Evolutionary conservation across 1,284 basidiomycete species (phyloP), one percentile per base, ranked within the genome.

Genomic region (Taiwanofungus camphoratus): DNA sequence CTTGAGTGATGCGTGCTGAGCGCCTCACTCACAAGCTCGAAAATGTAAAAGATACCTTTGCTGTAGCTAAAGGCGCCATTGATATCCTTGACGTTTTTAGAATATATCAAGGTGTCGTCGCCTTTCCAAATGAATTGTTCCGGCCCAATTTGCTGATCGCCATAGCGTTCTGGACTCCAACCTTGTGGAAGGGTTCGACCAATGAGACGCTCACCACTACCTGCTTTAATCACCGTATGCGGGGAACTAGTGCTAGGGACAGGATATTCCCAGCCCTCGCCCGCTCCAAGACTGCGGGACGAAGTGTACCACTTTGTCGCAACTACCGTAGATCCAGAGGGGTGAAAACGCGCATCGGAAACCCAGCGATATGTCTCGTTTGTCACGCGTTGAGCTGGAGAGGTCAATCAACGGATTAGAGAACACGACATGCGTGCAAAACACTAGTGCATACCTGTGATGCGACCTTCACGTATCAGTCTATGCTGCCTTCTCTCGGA

Each of bases 291-390:
- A 36, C 77, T 79, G 9, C 82, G 74, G 4, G 45, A 53, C 7
- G 74, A 76, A 16, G 76, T 82, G 51, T 82, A 84, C 82, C 84
- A 84, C 56, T 86, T 87, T 7, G 82, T 83, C 6, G 82, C 79
- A 41, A 85, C 62, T n/a, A 86, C 57, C 48, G 68, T 77, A 12
- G 58, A 52, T 1, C 79, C 79, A 11, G 73, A 77, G 4, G 82
- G 78, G 53, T 87, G 79, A 66, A 82, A 85, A 32, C 79, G 76
- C 6, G 80, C 68, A 48, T 84, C 82, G 20, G 76, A 73, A 4
- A 85, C 69, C 71, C 71, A 83, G 54, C 81, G 71, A 51, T 76
- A 85, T 0, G 83, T 85, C 57, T 86, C 82, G 50, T 86, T 87
- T 3, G 82, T 84, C 38, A 87, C 69, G 15, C 79, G 76, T 36